These are phyloP conservation scores for Aspergillus indologenus DNA, from an alignment of 495 filamentous ascomycete species.

Conservation along the genomic window DNA sequence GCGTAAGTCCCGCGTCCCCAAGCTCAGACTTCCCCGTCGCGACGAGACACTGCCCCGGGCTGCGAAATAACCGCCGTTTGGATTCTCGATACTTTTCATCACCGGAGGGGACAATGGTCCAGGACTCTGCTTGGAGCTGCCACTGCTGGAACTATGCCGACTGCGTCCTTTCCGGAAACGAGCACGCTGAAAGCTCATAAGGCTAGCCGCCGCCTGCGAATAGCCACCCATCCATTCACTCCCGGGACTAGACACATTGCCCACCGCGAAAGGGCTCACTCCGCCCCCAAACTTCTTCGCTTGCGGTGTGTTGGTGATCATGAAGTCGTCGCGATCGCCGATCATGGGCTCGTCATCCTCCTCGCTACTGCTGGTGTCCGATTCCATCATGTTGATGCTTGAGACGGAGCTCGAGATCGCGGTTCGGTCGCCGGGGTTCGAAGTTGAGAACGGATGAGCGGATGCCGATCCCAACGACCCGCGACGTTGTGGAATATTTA, in stretches of 20 bases:
- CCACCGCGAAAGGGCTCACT: conserved; percentile 46
- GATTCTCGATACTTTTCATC: conserved; percentile 57
- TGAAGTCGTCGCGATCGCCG: conserved; percentile 76
- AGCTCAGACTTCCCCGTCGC: conserved; percentile 77
- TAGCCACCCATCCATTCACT: conserved; percentile 58
- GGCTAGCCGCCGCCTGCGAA: conserved; percentile 65
- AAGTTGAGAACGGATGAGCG: conserved; percentile 38
- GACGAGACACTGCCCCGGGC: conserved; percentile 49
- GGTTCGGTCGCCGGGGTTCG: conserved; percentile 58
- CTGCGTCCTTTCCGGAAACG: conserved; percentile 54
- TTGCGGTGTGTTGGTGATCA: conserved; percentile 54
- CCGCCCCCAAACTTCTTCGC: conserved; percentile 37
- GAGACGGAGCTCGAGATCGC: conserved; percentile 81
- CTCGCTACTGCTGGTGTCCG: conserved; percentile 70
- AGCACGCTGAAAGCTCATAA: conserved; percentile 73
- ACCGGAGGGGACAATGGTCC: conserved; percentile 61
- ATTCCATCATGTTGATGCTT: conserved; percentile 75
- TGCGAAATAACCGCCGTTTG: conserved; percentile 45
- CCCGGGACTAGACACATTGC: conserved; percentile 45
- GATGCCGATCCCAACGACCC: conserved; percentile 46
- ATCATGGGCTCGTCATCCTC: conserved; percentile 78
- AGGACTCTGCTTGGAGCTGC: conserved; percentile 65
- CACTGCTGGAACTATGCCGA: conserved; percentile 68
- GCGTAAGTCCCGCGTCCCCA: conserved; percentile 81
- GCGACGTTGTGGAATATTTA: conserved; percentile 70